Conservation (phyloP, 345 rosid genomes). For the Noccaea caerulescens region DNA sequence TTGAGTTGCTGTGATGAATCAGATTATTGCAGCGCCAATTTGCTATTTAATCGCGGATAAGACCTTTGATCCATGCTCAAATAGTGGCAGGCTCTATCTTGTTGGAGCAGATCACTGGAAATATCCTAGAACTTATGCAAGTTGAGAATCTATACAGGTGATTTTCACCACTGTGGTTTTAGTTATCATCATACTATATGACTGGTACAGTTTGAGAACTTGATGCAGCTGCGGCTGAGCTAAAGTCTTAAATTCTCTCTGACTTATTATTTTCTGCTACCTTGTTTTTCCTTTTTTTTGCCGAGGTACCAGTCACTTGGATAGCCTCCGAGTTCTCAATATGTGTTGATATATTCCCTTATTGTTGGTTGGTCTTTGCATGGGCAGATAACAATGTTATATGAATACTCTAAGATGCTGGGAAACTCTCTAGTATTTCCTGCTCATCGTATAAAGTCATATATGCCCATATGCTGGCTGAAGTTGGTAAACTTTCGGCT, state of each 20-base stretch:
- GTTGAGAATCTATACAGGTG: conserved; percentile 83
- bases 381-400: conserved; percentile 92
- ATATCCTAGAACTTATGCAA: conserved; percentile 68
- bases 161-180: conserved; percentile 1
- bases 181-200: conserved; percentile 9
- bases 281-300: no score
- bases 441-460: conserved; percentile 85
- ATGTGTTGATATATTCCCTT: conserved; percentile 40
- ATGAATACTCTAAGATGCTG: conserved; percentile 89
- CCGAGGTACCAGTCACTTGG: no score
- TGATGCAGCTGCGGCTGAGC: background rate
- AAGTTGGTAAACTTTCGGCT: conserved; percentile 88
- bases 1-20: conserved; percentile 39
- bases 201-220: background rate
- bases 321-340: conserved; percentile 10
- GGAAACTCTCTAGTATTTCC: conserved; percentile 92
- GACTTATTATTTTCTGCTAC: no score
- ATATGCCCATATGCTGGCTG: conserved; percentile 96
- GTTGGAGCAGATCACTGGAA: conserved; percentile 82
- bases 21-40: conserved; percentile 71
- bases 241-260: no score
- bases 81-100: conserved; percentile 73
- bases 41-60: conserved; percentile 78
- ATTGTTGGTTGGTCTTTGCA: conserved; percentile 42
- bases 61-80: conserved; percentile 72